Conservation (phyloP, 2,329 filamentous ascomycete genomes). For the Penicillium sp. region DNA sequence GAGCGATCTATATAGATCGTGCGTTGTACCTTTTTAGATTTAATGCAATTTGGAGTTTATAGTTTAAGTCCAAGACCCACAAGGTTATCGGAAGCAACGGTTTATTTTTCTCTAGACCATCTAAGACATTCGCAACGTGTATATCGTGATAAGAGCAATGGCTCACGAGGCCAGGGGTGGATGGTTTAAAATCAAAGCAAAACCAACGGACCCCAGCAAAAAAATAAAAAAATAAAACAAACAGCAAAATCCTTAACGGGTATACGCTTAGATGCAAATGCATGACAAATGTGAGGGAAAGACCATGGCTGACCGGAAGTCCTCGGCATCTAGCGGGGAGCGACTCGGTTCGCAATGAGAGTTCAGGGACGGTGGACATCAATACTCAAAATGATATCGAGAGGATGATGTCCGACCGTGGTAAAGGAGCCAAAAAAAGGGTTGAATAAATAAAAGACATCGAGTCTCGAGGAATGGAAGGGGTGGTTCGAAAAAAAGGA, state of each 20-base stretch:
- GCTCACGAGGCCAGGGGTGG: background rate
- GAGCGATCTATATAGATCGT: background rate
- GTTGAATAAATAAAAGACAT: slow-evolving; percentile 11
- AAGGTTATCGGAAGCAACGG: background rate
- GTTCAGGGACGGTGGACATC: background rate
- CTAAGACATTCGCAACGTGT: background rate
- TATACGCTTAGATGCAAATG: slow-evolving; percentile 34
- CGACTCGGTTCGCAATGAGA: background rate
- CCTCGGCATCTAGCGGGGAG: slow-evolving; percentile 3
- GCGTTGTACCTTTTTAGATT: background rate
- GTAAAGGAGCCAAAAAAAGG: background rate
- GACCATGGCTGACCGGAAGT: background rate
- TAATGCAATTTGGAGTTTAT: background rate
- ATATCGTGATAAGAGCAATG: background rate
- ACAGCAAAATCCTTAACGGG: slow-evolving; percentile 21
- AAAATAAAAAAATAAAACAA: slow-evolving; percentile 10
- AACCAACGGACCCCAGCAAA: background rate
- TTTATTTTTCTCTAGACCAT: slow-evolving; percentile 7
- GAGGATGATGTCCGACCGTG: background rate
- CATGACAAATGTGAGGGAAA: slow-evolving; percentile 6
- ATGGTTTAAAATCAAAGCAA: background rate
- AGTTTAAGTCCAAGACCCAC: background rate
- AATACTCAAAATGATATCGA: too few relatives aligned
- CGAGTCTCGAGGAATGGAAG: slow-evolving; percentile 11
- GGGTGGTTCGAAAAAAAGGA: slow-evolving; percentile 8